Base-by-base conservation (phyloP, 371 early-diverging fungal genomes). In the Ordospora pajunii region DNA sequence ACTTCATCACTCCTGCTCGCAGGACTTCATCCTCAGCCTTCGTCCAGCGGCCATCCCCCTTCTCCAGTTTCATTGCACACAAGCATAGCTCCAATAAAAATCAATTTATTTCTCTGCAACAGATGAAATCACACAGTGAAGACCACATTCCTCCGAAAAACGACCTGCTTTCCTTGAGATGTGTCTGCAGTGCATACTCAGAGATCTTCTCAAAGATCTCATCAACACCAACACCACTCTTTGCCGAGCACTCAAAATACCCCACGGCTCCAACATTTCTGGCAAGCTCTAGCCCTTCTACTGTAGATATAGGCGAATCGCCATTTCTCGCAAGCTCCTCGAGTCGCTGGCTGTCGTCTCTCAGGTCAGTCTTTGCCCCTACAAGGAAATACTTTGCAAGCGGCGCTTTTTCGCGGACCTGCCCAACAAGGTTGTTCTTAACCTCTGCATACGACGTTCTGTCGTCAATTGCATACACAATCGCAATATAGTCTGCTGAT, bases 211-310 rank as follows among this genome's bases (percentile, higher is more conserved):
- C 73, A 75, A 84, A 82, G n/a, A 96, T 95, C 80, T 96, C 93
- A 85, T 94, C 93, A 70, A 97, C 86, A 4, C 96, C 90, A 80
- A 90, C 89, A 81, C 93, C 95, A 40, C 94, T 94, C 77, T 93
- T 84, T 23, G 96, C 93, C 65, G 93, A 93, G 81, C 95, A 96
- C 80, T 96, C 96, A 52, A 96, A 90, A 83, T 94, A 96, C 85
- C 92, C 93, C 76, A 93, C 91, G 11, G 95, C 95, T 40, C 89
- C 89, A 53, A 94, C 88, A 77, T 92, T 92, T 75, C 87, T 87
- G 51, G 93, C 91, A 53, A 96, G 85, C 54, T 69, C 48, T 49
- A 54, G 54, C 23, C 82, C 82, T 54, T 79, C 67, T 12, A 45
- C 66, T 14, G 48, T 58, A 22, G 79, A 49, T 51, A 80, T 76